A percentile compares a stretch with the other conserved stretches of the same genome.
These are phyloP conservation scores for Smittium culicis DNA, from an alignment of 371 early-diverging fungal genomes.

Conservation along the genomic window DNA sequence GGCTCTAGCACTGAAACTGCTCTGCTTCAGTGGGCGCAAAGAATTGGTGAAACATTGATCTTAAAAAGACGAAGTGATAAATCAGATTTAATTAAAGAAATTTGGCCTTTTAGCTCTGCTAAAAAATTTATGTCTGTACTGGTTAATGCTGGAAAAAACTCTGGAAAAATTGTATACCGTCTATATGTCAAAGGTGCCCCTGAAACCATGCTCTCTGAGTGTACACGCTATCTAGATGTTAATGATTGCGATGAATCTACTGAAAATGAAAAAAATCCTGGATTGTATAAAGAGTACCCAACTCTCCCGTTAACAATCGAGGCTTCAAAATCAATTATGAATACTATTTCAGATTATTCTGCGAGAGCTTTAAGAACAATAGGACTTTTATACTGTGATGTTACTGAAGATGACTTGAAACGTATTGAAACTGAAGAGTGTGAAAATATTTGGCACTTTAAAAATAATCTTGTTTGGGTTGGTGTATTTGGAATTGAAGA, in stretches of 20 bases:
- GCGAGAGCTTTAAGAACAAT: conserved; percentile 80
- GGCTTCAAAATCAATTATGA: neutral
- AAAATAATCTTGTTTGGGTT: conserved; percentile 45
- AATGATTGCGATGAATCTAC: conserved; percentile 25
- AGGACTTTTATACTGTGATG: conserved; percentile 66
- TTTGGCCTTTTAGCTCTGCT: conserved; percentile 68
- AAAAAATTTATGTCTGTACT: conserved; percentile 67
- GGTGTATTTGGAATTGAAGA: conserved; percentile 90
- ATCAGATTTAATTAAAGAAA: conserved; percentile 30
- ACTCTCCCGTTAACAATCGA: neutral
- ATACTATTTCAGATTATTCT: conserved; percentile 62
- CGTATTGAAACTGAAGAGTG: conserved; percentile 27
- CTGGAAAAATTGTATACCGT: conserved; percentile 37
- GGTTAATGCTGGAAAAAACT: conserved; percentile 34
- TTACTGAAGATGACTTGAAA: conserved; percentile 39
- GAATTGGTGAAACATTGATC: conserved; percentile 41
- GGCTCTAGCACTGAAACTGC: conserved; percentile 94
- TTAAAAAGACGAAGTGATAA: conserved; percentile 38
- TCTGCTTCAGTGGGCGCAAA: conserved; percentile 54
- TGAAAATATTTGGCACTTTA: conserved; percentile 25
- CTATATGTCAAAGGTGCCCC: conserved; percentile 72
- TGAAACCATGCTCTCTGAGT: conserved; percentile 53
- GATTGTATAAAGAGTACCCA: neutral
- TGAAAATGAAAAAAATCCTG: conserved; percentile 20
- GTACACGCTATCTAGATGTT: conserved; percentile 37